Conservation (phyloP, 345 rosid species). For the Carallia brachiata region DNA sequence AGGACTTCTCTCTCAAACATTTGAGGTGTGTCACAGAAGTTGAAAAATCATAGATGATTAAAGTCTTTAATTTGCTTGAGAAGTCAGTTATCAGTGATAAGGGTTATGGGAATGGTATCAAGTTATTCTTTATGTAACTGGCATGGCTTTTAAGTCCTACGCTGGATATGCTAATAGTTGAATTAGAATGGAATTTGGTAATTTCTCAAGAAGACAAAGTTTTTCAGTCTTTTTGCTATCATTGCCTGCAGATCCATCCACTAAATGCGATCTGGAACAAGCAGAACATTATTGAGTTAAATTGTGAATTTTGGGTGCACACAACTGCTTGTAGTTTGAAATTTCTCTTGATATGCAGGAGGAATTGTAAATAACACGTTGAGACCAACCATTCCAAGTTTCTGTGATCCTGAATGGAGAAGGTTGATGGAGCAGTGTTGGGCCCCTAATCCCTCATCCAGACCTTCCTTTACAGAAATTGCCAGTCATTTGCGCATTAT, state of each 20-base stretch:
- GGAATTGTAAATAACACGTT: conserved; percentile 76
- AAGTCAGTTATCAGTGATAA: not conserved
- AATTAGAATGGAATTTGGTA: too few species aligned
- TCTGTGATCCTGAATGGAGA: conserved; percentile 72
- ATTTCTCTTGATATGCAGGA: conserved; percentile 36
- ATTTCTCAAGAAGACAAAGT: too few species aligned
- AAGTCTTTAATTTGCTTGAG: not conserved
- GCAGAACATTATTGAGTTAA: not conserved
- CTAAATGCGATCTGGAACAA: not conserved
- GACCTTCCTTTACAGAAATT: conserved; percentile 76
- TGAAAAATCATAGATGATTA: too few species aligned
- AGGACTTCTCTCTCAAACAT: too few species aligned
- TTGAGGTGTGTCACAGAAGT: too few species aligned
- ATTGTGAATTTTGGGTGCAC: too few species aligned
- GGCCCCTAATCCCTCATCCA: conserved; percentile 67
- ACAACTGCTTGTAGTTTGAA: not conserved
- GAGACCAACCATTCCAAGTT: conserved; percentile 70
- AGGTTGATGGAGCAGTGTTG: conserved; percentile 74
- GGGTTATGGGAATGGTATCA: too few species aligned
- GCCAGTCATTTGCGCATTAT: conserved; percentile 59
- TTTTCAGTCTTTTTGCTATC: not conserved
- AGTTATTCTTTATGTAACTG: too few species aligned
- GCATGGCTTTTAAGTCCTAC: too few species aligned
- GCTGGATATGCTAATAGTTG: too few species aligned
- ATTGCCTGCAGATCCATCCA: not conserved